Percentiles rank a stretch among this genome's conserved stretches.
These are phyloP conservation scores for Suillus americanus DNA, from an alignment of 768 basidiomycete genomes.

Conservation along the genomic window DNA sequence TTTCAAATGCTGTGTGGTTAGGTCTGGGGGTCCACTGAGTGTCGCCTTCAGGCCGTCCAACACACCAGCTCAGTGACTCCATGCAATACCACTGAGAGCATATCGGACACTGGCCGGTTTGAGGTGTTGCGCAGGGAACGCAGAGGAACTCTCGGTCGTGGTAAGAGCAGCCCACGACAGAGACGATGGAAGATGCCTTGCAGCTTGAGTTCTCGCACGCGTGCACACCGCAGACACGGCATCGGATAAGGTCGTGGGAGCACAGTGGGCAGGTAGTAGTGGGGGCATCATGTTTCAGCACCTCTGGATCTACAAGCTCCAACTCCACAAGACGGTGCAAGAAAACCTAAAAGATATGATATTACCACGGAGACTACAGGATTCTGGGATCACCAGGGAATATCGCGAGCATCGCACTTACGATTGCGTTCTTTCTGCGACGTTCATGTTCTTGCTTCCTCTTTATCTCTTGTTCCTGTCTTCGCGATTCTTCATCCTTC, in stretches of 20 bases:
- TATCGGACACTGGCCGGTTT: neutral
- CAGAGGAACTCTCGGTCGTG: neutral
- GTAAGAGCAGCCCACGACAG: slow-evolving; percentile 1
- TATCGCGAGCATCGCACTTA: neutral
- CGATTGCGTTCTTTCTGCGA: neutral
- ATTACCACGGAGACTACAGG: neutral
- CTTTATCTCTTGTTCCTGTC: neutral
- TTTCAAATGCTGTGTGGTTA: neutral
- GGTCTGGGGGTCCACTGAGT: neutral
- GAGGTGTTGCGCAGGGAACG: neutral
- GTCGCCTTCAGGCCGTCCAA: slow-evolving; percentile 1
- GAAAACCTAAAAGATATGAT: neutral
- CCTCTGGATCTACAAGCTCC: slow-evolving; percentile 1
- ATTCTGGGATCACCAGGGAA: neutral
- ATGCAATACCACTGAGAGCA: slow-evolving; percentile 5
- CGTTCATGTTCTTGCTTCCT: slow-evolving; percentile 2
- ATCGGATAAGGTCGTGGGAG: neutral
- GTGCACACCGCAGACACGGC: neutral
- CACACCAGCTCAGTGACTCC: slow-evolving; percentile 1
- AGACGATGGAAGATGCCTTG: slow-evolving; percentile 1
- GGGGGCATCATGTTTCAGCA: neutral
- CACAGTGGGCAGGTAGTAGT: neutral
- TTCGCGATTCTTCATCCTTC: neutral
- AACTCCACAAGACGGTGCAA: neutral
- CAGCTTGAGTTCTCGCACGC: neutral